A percentile compares a stretch with the other conserved stretches of the same genome.
phyloP scores from a whole-genome alignment of 1,139 yeast genomes.

The Kurtzmaniella quercitrusa region DNA sequence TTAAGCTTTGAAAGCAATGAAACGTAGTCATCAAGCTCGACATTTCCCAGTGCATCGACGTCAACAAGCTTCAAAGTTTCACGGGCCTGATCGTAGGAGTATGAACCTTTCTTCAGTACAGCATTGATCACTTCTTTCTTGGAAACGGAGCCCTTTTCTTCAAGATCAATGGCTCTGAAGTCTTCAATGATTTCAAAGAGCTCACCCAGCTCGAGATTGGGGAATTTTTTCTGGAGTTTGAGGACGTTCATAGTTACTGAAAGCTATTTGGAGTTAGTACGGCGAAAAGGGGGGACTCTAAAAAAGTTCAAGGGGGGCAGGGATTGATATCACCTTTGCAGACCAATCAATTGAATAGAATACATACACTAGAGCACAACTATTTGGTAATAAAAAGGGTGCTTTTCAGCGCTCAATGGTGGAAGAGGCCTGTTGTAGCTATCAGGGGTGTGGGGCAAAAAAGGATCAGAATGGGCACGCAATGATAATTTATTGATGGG shows the following conservation, averaged over 20 bases:
- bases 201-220: conserved; percentile 80
- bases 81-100: conserved; percentile 87
- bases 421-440: background rate
- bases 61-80: conserved; percentile 86
- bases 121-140: conserved; percentile 86
- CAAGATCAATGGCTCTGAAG: conserved; percentile 69
- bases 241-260: conserved; percentile 39
- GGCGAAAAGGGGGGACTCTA: no score
- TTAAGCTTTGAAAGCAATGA: conserved; percentile 74
- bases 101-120: conserved; percentile 73
- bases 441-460: background rate
- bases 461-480: background rate
- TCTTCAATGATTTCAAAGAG: conserved; percentile 81
- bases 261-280: background rate
- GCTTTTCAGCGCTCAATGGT: background rate
- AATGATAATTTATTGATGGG: no score
- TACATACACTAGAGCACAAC: background rate
- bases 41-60: conserved; percentile 96
- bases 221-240: conserved; percentile 73
- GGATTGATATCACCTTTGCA: background rate
- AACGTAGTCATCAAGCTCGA: conserved; percentile 93
- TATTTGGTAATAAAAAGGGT: background rate
- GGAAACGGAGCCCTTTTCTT: conserved; percentile 95
- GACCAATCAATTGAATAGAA: background rate
- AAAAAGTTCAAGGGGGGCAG: no score